Evolutionary conservation across 225 moss, liverwort and hornwort species (phyloP).

Genomic region (Lunularia cruciata): DNA sequence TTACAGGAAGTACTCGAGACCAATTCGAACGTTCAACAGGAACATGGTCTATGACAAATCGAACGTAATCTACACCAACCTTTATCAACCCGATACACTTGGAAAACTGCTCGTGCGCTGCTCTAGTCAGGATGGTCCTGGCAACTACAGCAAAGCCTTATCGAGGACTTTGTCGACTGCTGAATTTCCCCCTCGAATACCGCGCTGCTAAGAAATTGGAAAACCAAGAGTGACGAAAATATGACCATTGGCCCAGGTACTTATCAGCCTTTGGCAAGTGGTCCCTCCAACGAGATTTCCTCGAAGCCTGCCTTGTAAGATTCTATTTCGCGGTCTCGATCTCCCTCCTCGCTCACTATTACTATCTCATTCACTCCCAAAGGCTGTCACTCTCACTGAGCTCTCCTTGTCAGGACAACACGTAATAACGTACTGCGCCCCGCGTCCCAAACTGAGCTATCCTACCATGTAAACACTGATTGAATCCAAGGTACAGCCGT

Average conservation of each 20-base stretch:
- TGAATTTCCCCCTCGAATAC: slow-evolving; percentile 13
- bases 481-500: no score
- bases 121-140: slow-evolving; percentile 34
- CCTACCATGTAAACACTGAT: no score
- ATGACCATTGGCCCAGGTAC: slow-evolving; percentile 41
- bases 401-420: neutral
- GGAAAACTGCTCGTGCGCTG: no score
- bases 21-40: slow-evolving; percentile 30
- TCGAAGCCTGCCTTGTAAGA: neutral
- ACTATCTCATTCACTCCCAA: neutral
- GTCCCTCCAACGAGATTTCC: no score
- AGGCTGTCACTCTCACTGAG: neutral
- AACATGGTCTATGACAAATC: slow-evolving; percentile 18
- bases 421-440: no score
- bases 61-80: neutral
- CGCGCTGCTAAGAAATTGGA: neutral
- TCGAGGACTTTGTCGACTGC: slow-evolving; percentile 15
- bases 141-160: slow-evolving; percentile 29
- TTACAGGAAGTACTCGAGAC: slow-evolving; percentile 28
- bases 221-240: slow-evolving; percentile 21
- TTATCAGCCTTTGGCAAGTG: neutral
- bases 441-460: neutral
- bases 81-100: neutral
- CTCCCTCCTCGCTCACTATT: neutral
- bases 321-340: neutral